These are phyloP conservation scores for Mycena vulgaris DNA, from an alignment of 768 basidiomycete genomes.

Conservation along the genomic window DNA sequence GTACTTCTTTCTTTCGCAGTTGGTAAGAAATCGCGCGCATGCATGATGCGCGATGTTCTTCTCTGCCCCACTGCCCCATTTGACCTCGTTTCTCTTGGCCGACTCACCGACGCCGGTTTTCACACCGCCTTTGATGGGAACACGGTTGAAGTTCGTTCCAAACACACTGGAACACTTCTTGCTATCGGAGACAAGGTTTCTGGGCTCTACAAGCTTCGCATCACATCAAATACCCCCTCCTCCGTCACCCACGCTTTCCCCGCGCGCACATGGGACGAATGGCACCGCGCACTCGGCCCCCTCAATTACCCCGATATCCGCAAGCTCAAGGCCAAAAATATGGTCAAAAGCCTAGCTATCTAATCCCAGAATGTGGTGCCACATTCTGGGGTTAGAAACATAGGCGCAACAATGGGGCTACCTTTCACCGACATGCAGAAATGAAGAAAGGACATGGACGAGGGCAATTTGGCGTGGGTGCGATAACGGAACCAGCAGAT, in stretches of 20 bases:
- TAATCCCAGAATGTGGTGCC: no score
- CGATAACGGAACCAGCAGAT: no score
- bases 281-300: constrained; percentile 48
- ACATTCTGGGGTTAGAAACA: no score
- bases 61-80: constrained; percentile 24
- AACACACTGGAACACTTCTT: not conserved
- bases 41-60: constrained; percentile 17
- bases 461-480: no score
- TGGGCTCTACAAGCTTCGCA: constrained; percentile 11
- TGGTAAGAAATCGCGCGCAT: not conserved
- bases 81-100: constrained; percentile 8
- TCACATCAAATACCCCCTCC: not conserved
- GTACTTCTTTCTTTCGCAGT: constrained; percentile 23
- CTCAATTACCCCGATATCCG: constrained; percentile 37
- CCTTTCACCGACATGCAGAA: no score
- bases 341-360: constrained; percentile 47
- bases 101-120: constrained; percentile 27
- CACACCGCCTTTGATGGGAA: not conserved
- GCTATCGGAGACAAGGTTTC: constrained; percentile 19
- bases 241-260: constrained; percentile 1
- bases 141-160: constrained; percentile 15
- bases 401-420: no score
- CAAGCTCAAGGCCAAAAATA: constrained; percentile 34
- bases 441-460: no score
- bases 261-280: constrained; percentile 23